Percentiles rank a stretch among this genome's conserved stretches.
Conservation (phyloP, 2,329 filamentous ascomycete genomes). For the Xylariaceae sp. region DNA sequence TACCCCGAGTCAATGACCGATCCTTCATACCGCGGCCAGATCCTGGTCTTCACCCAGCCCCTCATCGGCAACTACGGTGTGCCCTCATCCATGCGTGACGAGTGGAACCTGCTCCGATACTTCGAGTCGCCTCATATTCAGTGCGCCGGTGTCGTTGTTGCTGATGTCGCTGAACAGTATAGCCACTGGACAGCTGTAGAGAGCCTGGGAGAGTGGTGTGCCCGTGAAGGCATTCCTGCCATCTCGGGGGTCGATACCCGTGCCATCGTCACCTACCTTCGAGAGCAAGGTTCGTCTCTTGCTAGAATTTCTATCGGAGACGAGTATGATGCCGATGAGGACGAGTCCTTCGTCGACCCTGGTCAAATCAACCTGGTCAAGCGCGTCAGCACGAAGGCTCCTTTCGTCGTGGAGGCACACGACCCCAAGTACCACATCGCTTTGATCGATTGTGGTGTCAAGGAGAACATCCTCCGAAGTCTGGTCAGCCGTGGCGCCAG, state of each 20-base stretch:
- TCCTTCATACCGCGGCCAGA: constrained; percentile 87
- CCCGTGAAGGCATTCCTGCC: constrained; percentile 89
- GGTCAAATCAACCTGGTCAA: constrained; percentile 95
- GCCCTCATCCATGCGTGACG: constrained; percentile 77
- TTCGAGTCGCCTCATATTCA: constrained; percentile 98
- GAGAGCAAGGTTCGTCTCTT: constrained; percentile 94
- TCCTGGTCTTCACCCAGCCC: constrained; percentile 96
- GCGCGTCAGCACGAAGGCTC: constrained; percentile 95
- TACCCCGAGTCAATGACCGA: constrained; percentile 95
- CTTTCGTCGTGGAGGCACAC: constrained; percentile 87
- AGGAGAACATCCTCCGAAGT: constrained; percentile 98
- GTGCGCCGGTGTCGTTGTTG: constrained; percentile 91
- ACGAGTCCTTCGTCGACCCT: constrained; percentile 92
- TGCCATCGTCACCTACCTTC: constrained; percentile 90
- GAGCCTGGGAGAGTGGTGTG: constrained; percentile 89
- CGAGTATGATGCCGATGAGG: constrained; percentile 97
- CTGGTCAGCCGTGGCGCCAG: constrained; percentile 87
- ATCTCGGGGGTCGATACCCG: constrained; percentile 97
- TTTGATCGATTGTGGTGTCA: constrained; percentile 95
- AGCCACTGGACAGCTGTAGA: constrained; percentile 99
- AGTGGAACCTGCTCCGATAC: constrained; percentile 90
- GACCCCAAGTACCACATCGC: constrained; percentile 86
- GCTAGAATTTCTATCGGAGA: constrained; percentile 93
- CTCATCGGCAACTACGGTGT: constrained; percentile 99
- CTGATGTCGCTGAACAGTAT: constrained; percentile 89